A percentile compares a stretch with the other conserved stretches of the same genome.
Conservation (phyloP, 768 basidiomycete species). For the Hirschioporus abietinus region DNA sequence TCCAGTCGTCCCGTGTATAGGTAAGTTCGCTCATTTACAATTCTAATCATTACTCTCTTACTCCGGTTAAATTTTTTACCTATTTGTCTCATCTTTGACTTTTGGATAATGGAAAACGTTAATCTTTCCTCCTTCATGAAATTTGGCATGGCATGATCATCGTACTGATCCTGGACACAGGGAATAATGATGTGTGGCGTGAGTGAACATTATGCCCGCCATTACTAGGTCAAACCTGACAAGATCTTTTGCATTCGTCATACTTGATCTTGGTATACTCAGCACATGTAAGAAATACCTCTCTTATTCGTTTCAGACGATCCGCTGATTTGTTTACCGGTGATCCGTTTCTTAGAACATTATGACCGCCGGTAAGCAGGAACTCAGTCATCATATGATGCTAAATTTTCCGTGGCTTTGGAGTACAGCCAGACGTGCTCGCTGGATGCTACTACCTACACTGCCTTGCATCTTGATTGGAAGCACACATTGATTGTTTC, state of each 20-base stretch:
- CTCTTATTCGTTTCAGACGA: conserved; percentile 6
- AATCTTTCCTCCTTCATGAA: not conserved
- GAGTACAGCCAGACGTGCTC: not conserved
- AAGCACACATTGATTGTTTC: not conserved
- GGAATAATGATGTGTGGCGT: conserved; percentile 94
- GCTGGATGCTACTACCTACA: not conserved
- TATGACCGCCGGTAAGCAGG: conserved; percentile 48
- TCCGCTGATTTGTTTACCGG: conserved; percentile 12
- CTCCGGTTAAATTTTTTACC: conserved; percentile 3
- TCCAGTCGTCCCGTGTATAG: conserved; percentile 76
- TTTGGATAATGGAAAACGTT: conserved; percentile 6
- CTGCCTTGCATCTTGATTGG: not conserved
- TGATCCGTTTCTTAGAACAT: conserved; percentile 44
- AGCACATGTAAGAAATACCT: conserved; percentile 50
- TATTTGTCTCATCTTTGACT: not conserved
- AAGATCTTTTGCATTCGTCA: not conserved
- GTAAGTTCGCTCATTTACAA: conserved; percentile 29
- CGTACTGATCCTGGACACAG: conserved; percentile 29
- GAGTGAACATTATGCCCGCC: conserved; percentile 24
- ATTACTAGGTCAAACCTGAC: too few species aligned
- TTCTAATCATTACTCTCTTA: conserved; percentile 1
- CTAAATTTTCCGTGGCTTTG: not conserved
- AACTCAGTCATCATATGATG: not conserved
- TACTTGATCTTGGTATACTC: not conserved
- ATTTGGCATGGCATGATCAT: not conserved